These are phyloP conservation scores for Phytophthora meadii DNA, from an alignment of 352 stramenopile species.

Conservation along the genomic window DNA sequence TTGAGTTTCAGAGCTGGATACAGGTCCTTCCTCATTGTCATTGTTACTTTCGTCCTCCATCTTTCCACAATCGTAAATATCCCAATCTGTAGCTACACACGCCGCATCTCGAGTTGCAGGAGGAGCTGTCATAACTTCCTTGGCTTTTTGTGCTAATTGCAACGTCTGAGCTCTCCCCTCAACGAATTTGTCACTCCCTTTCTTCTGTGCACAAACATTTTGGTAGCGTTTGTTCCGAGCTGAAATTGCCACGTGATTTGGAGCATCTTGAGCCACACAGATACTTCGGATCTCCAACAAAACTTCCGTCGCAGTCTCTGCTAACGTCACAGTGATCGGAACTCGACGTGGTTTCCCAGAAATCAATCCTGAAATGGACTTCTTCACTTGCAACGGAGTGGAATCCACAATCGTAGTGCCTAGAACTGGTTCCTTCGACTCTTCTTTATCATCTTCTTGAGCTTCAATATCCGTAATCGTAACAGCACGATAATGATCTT, in stretches of 20 bases:
- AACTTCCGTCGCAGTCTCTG: slow-evolving; percentile 69
- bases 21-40: slow-evolving; percentile 32
- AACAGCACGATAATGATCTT: background rate
- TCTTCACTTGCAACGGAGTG: slow-evolving; percentile 7
- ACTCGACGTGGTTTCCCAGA: slow-evolving; percentile 16
- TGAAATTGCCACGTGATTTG: slow-evolving; percentile 47
- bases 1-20: background rate
- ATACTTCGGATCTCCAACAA: slow-evolving; percentile 73
- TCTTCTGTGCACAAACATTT: slow-evolving; percentile 71
- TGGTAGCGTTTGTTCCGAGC: slow-evolving; percentile 75
- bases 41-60: slow-evolving; percentile 34
- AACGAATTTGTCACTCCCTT: slow-evolving; percentile 81
- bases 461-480: slow-evolving; percentile 6
- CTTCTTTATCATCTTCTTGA: slow-evolving; percentile 22
- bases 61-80: slow-evolving; percentile 81
- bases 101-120: slow-evolving; percentile 77
- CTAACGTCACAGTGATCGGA: slow-evolving; percentile 58
- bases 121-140: slow-evolving; percentile 84
- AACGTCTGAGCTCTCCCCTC: slow-evolving; percentile 71
- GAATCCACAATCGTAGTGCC: background rate
- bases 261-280: slow-evolving; percentile 66
- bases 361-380: slow-evolving; percentile 8
- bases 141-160: slow-evolving; percentile 81
- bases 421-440: slow-evolving; percentile 3
- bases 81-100: slow-evolving; percentile 83